These are phyloP conservation scores for Andrographis paniculata DNA, from an alignment of 305 asterid genomes.

Conservation along the genomic window DNA sequence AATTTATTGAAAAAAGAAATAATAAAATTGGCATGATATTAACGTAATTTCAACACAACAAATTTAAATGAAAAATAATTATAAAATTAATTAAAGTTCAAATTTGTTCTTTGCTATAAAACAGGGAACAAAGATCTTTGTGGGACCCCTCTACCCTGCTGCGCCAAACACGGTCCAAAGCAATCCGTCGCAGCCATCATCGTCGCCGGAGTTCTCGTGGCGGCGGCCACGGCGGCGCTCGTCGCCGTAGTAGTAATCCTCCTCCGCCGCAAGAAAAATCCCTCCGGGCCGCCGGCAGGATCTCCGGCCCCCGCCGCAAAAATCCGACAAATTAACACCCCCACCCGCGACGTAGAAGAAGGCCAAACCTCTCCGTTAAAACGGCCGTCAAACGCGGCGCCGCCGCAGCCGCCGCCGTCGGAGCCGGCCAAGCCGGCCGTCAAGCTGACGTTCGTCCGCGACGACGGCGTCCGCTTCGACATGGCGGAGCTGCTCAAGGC, in stretches of 20 bases:
- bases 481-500: slow-evolving; percentile 70
- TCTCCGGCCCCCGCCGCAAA: background rate
- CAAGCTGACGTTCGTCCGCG: slow-evolving; percentile 61
- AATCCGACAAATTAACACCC: background rate
- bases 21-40: too few relatives aligned
- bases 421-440: slow-evolving; percentile 23
- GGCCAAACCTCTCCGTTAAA: slow-evolving; percentile 19
- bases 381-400: background rate
- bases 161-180: slow-evolving; percentile 16
- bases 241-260: slow-evolving; percentile 34
- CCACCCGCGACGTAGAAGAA: slow-evolving; percentile 43
- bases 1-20: too few relatives aligned
- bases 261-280: slow-evolving; percentile 24
- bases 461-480: slow-evolving; percentile 49
- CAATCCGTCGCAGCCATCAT: slow-evolving; percentile 25
- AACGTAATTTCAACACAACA: too few relatives aligned
- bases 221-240: slow-evolving; percentile 31
- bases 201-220: slow-evolving; percentile 27
- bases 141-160: slow-evolving; percentile 50
- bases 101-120: background rate
- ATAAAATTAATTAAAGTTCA: background rate
- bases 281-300: slow-evolving; percentile 2
- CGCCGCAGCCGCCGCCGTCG: slow-evolving; percentile 20
- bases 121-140: slow-evolving; percentile 69
- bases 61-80: too few relatives aligned